Percentiles rank a stretch among this genome's conserved stretches.
Conservation (phyloP, 1,284 basidiomycete species). For the Ceratobasidium papillatum region DNA sequence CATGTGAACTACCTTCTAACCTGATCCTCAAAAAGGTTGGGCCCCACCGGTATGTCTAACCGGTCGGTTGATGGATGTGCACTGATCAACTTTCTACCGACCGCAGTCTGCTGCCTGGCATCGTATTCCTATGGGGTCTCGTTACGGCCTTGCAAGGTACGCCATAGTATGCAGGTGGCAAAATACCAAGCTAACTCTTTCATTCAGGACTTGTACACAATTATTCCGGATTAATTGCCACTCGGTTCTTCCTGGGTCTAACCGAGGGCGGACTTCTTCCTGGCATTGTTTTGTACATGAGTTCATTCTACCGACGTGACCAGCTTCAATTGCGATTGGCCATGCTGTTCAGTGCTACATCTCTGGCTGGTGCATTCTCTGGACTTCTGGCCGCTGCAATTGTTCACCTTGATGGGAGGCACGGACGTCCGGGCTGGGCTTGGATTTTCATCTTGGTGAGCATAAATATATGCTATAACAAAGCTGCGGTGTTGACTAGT, state of each 20-base stretch:
- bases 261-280: slow-evolving; percentile 71
- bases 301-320: slow-evolving; percentile 65
- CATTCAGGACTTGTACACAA: slow-evolving; percentile 60
- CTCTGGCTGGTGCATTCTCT: slow-evolving; percentile 47
- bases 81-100: slow-evolving; percentile 59
- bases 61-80: slow-evolving; percentile 49
- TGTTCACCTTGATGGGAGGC: slow-evolving; percentile 46
- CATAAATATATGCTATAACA: slow-evolving; percentile 43
- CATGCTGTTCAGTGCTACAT: slow-evolving; percentile 51
- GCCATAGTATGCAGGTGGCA: slow-evolving; percentile 1
- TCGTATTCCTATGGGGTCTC: slow-evolving; percentile 64
- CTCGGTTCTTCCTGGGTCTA: slow-evolving; percentile 72
- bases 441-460: slow-evolving; percentile 46
- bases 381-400: slow-evolving; percentile 48
- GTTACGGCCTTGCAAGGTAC: slow-evolving; percentile 64
- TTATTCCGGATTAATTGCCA: slow-evolving; percentile 64
- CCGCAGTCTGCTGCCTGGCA: slow-evolving; percentile 27
- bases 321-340: slow-evolving; percentile 63
- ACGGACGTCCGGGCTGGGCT: slow-evolving; percentile 46
- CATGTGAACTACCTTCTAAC: slow-evolving; percentile 68
- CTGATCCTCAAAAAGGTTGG: slow-evolving; percentile 63
- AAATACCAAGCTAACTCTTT: slow-evolving; percentile 25
- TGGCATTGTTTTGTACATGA: slow-evolving; percentile 66
- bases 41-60: slow-evolving; percentile 54
- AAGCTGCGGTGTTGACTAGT: slow-evolving; percentile 44